Evolutionary conservation across 805 yeast species (phyloP).

Genomic region (Barnettozyma vustinii): DNA sequence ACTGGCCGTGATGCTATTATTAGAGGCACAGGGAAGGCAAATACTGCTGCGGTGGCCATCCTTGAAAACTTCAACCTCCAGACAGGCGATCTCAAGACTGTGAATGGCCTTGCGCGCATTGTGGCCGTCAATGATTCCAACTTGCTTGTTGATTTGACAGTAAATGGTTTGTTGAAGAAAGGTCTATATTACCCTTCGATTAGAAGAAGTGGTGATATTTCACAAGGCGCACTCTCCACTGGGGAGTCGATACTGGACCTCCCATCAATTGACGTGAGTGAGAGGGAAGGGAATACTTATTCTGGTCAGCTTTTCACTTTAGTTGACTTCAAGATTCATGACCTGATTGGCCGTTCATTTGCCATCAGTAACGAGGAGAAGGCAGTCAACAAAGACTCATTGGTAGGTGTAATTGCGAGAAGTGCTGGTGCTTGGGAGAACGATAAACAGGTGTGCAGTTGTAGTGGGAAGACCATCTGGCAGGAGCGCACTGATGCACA

Average conservation of each 20-base stretch:
- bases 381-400: slow-evolving; percentile 27
- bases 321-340: slow-evolving; percentile 42
- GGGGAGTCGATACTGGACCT: slow-evolving; percentile 43
- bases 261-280: slow-evolving; percentile 27
- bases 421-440: slow-evolving; percentile 98
- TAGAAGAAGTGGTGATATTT: slow-evolving; percentile 68
- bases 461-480: slow-evolving; percentile 95
- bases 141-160: slow-evolving; percentile 70
- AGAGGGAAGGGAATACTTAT: slow-evolving; percentile 20
- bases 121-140: slow-evolving; percentile 53
- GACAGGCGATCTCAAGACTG: slow-evolving; percentile 40
- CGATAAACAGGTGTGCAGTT: slow-evolving; percentile 86
- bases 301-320: slow-evolving; percentile 43
- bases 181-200: slow-evolving; percentile 69
- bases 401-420: slow-evolving; percentile 89
- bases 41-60: slow-evolving; percentile 88
- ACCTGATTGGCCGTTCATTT: slow-evolving; percentile 63
- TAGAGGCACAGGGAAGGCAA: slow-evolving; percentile 83
- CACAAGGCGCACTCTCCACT: slow-evolving; percentile 63
- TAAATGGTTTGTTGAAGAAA: slow-evolving; percentile 54
- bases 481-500: slow-evolving; percentile 83
- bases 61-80: slow-evolving; percentile 60
- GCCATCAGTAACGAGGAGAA: slow-evolving; percentile 27
- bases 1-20: slow-evolving; percentile 88
- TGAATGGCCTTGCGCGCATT: slow-evolving; percentile 82